Evolutionary conservation across 2,329 filamentous ascomycete genomes (phyloP).

Genomic region (Nannizziopsis arthrosporioides): DNA sequence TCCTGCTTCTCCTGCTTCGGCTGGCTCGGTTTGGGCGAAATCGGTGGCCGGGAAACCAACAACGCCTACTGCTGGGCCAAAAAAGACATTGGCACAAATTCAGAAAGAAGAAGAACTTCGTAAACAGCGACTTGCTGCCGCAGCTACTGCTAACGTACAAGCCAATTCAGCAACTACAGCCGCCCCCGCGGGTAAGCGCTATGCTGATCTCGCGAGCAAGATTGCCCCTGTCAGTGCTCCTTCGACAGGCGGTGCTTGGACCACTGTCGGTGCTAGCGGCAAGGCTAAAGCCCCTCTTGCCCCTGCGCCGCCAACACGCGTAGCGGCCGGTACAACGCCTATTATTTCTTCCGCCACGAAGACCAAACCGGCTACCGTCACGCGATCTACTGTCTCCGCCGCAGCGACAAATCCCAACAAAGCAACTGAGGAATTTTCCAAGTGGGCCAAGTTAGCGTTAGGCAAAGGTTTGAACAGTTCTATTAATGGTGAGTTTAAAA

Average conservation of each 20-base stretch:
- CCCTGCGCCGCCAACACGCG: slow-evolving; percentile 36
- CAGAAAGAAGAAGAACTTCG: slow-evolving; percentile 89
- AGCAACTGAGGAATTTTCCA: slow-evolving; percentile 84
- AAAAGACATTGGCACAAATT: slow-evolving; percentile 91
- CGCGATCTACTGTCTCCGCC: slow-evolving; percentile 18
- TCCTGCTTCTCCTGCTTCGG: slow-evolving; percentile 49
- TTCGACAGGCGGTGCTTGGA: slow-evolving; percentile 59
- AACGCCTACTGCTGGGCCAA: slow-evolving; percentile 38
- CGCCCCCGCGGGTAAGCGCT: slow-evolving; percentile 60
- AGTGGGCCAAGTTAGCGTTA: slow-evolving; percentile 77
- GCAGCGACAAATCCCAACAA: slow-evolving; percentile 39
- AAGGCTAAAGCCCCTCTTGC: slow-evolving; percentile 65
- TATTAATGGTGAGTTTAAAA: slow-evolving; percentile 50
- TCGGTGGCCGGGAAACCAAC: slow-evolving; percentile 30
- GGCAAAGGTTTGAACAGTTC: slow-evolving; percentile 57
- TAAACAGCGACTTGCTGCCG: slow-evolving; percentile 58
- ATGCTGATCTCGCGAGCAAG: slow-evolving; percentile 88
- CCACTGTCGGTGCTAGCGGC: slow-evolving; percentile 84
- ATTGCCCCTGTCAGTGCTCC: slow-evolving; percentile 36
- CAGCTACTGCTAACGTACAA: slow-evolving; percentile 32
- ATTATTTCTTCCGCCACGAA: slow-evolving; percentile 31
- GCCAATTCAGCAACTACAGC: slow-evolving; percentile 35
- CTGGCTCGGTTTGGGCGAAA: slow-evolving; percentile 42
- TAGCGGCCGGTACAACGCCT: slow-evolving; percentile 35
- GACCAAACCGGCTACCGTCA: slow-evolving; percentile 42